These are phyloP conservation scores for Leptodermis oblonga DNA, from an alignment of 257 asterid species.

Conservation along the genomic window DNA sequence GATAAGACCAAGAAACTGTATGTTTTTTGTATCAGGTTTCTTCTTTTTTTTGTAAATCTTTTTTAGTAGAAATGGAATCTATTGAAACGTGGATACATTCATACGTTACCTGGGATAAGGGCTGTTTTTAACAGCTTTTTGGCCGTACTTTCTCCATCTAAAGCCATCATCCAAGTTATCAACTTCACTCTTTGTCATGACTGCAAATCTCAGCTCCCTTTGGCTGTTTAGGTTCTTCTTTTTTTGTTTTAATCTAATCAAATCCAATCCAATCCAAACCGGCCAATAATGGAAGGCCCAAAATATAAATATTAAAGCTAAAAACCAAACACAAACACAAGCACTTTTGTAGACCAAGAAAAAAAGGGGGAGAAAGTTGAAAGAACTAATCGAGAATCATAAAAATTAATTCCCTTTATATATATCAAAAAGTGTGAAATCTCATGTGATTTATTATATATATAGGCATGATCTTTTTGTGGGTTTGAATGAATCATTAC, in stretches of 20 bases:
- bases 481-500: constrained; percentile 11
- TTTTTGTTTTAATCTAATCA: constrained; percentile 53
- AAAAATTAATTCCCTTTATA: too few relatives aligned
- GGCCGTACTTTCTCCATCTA: constrained; percentile 97
- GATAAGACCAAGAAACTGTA: too few relatives aligned
- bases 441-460: constrained; percentile 15
- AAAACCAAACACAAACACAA: too few relatives aligned
- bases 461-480: not conserved
- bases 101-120: constrained; percentile 95
- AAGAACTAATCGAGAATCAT: too few relatives aligned
- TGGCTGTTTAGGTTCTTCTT: constrained; percentile 66
- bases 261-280: too few relatives aligned
- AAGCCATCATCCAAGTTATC: constrained; percentile 94
- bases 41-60: too few relatives aligned
- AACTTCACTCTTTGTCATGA: constrained; percentile 89
- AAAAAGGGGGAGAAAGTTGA: constrained; percentile 1
- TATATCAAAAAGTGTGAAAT: not conserved
- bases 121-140: constrained; percentile 91
- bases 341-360: constrained; percentile 8
- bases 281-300: not conserved
- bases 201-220: constrained; percentile 81
- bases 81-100: too few relatives aligned
- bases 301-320: not conserved
- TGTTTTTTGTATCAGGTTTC: too few relatives aligned
- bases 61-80: too few relatives aligned